These are phyloP conservation scores for Globisporangium takayamanum DNA, from an alignment of 352 stramenopile species.

Conservation along the genomic window DNA sequence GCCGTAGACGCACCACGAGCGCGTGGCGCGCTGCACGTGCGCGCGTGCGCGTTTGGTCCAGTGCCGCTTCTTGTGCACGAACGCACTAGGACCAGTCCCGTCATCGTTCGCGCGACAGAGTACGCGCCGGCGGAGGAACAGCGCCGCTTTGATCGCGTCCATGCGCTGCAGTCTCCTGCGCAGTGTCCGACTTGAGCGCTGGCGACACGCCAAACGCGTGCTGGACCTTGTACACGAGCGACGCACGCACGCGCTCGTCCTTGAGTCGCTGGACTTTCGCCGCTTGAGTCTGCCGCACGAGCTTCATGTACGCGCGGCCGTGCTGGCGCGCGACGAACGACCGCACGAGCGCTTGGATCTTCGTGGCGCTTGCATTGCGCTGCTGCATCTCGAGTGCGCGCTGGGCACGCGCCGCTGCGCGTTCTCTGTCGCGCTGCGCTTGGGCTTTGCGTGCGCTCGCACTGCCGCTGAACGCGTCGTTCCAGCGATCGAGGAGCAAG, in stretches of 20 bases:
- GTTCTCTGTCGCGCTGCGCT: constrained; percentile 19
- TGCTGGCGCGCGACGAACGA: constrained; percentile 26
- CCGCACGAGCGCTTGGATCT: constrained; percentile 35
- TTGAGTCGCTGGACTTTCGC: constrained; percentile 34
- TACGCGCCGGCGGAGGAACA: constrained; percentile 36
- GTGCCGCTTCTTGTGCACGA: constrained; percentile 22
- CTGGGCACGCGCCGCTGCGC: constrained; percentile 18
- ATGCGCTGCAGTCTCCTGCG: constrained; percentile 36
- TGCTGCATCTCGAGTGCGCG: constrained; percentile 15
- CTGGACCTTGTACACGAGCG: constrained; percentile 35
- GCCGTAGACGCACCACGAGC: constrained; percentile 48
- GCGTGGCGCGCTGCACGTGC: constrained; percentile 26
- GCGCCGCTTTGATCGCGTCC: constrained; percentile 32
- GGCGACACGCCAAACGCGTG: constrained; percentile 30
- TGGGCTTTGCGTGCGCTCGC: constrained; percentile 28
- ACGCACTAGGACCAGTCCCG: constrained; percentile 4
- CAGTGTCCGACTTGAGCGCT: constrained; percentile 49
- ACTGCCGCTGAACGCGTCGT: constrained; percentile 15
- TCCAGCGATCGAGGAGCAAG: constrained; percentile 62
- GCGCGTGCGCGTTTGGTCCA: constrained; percentile 43
- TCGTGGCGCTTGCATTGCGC: constrained; percentile 25
- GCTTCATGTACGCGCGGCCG: constrained; percentile 40
- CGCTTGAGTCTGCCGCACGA: constrained; percentile 41
- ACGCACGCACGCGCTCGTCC: constrained; percentile 31
- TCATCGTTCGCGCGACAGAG: constrained; percentile 2